Percentiles rank a stretch among this genome's conserved stretches.
These are phyloP conservation scores for Pythium graminicola DNA, from an alignment of 352 stramenopile genomes.

Conservation along the genomic window DNA sequence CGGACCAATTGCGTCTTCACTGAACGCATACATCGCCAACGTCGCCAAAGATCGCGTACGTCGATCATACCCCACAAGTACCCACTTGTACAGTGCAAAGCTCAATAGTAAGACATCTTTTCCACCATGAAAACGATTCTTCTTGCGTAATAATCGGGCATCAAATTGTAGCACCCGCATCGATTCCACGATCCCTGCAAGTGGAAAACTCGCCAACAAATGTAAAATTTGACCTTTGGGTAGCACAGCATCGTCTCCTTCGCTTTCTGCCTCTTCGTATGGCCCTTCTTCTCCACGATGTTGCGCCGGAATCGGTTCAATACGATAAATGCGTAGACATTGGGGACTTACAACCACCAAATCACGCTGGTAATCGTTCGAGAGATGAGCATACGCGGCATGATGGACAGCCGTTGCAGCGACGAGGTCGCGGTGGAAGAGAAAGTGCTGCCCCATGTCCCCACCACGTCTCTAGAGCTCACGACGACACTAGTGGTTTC, in stretches of 20 bases:
- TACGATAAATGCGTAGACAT: slow-evolving; percentile 68
- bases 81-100: slow-evolving; percentile 72
- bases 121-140: slow-evolving; percentile 61
- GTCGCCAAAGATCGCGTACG: slow-evolving; percentile 42
- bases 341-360: slow-evolving; percentile 71
- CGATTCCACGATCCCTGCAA: slow-evolving; percentile 65
- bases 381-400: slow-evolving; percentile 55
- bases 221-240: slow-evolving; percentile 67
- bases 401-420: slow-evolving; percentile 72
- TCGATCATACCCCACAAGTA: slow-evolving; percentile 71
- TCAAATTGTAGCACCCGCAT: slow-evolving; percentile 70
- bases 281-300: slow-evolving; percentile 3
- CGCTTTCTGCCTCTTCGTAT: background rate
- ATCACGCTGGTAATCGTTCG: slow-evolving; percentile 59
- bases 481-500: background rate
- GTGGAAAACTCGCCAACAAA: slow-evolving; percentile 57
- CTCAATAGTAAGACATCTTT: slow-evolving; percentile 72
- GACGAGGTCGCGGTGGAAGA: slow-evolving; percentile 78
- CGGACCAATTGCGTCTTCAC: slow-evolving; percentile 71
- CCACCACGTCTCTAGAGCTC: background rate
- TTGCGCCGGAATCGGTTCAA: slow-evolving; percentile 47
- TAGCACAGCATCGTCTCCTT: slow-evolving; percentile 2
- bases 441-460: slow-evolving; percentile 77
- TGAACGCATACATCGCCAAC: slow-evolving; percentile 76
- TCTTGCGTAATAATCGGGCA: slow-evolving; percentile 52